Conservation (phyloP, 352 stramenopile genomes). For the Globisporangium okanoganense region DNA sequence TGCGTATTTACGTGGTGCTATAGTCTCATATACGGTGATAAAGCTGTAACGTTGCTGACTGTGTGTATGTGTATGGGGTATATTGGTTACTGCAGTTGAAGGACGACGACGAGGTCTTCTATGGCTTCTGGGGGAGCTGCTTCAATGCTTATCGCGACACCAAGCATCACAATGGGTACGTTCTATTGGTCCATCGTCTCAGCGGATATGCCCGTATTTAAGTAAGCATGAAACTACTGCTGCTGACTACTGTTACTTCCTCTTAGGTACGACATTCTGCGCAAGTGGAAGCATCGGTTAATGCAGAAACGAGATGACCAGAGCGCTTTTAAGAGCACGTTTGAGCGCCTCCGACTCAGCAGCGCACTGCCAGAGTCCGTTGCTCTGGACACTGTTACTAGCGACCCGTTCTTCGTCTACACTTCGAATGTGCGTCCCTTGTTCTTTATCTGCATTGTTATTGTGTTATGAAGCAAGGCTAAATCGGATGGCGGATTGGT, state of each 20-base stretch:
- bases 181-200: constrained; percentile 4
- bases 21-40: not conserved
- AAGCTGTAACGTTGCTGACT: not conserved
- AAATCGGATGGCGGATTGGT: too few relatives aligned
- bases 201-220: too few relatives aligned
- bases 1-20: constrained; percentile 13
- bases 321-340: constrained; percentile 31
- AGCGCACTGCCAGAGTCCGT: constrained; percentile 29
- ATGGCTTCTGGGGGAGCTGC: constrained; percentile 91
- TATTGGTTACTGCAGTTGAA: constrained; percentile 37
- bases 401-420: constrained; percentile 88
- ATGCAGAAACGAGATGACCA: constrained; percentile 11
- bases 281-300: constrained; percentile 44
- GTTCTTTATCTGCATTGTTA: too few relatives aligned
- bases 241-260: not conserved
- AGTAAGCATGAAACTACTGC: not conserved
- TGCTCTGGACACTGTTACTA: constrained; percentile 27
- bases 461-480: too few relatives aligned
- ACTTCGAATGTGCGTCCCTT: constrained; percentile 83
- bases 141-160: constrained; percentile 85
- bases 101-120: constrained; percentile 83
- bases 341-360: constrained; percentile 32
- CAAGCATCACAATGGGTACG: constrained; percentile 68
- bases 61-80: not conserved
- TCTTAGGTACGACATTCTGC: constrained; percentile 50